A percentile compares a stretch with the other conserved stretches of the same genome.
phyloP scores from a whole-genome alignment of 768 basidiomycete species.

The Lactarius sanguifluus region DNA sequence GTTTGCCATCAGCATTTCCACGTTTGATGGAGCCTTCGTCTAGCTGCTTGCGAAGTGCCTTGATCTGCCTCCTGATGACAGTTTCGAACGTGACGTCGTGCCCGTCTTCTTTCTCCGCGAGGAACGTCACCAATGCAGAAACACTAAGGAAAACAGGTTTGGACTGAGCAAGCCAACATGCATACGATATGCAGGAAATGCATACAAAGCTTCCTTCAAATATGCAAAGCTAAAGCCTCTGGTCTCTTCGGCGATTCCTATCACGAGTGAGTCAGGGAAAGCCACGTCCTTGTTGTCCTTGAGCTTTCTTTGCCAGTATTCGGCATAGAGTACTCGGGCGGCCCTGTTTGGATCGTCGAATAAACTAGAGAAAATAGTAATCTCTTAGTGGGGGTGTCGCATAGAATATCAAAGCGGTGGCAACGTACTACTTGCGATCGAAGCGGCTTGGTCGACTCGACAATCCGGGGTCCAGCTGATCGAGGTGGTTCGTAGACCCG shows the following conservation, averaged over 20 bases:
- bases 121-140: slow-evolving; percentile 59
- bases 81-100: slow-evolving; percentile 51
- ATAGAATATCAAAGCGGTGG: background rate
- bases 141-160: slow-evolving; percentile 46
- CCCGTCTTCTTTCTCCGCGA: slow-evolving; percentile 51
- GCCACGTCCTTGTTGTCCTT: slow-evolving; percentile 55
- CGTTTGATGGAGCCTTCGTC: slow-evolving; percentile 42
- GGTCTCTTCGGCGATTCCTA: slow-evolving; percentile 59
- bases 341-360: slow-evolving; percentile 70
- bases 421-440: slow-evolving; percentile 78
- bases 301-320: slow-evolving; percentile 83
- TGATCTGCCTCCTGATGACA: slow-evolving; percentile 59
- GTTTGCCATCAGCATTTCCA: background rate
- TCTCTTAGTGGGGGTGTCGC: background rate
- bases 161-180: background rate
- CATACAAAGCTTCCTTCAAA: slow-evolving; percentile 87
- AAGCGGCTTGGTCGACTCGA: slow-evolving; percentile 80
- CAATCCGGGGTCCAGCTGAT: slow-evolving; percentile 73
- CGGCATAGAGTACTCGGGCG: slow-evolving; percentile 65
- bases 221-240: slow-evolving; percentile 81
- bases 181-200: slow-evolving; percentile 24
- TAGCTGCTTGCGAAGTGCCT: slow-evolving; percentile 62
- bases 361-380: slow-evolving; percentile 41
- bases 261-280: slow-evolving; percentile 66
- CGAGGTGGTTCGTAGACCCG: slow-evolving; percentile 82